phyloP scores from a whole-genome alignment of 352 stramenopile genomes.

The Pythium myriotylum region DNA sequence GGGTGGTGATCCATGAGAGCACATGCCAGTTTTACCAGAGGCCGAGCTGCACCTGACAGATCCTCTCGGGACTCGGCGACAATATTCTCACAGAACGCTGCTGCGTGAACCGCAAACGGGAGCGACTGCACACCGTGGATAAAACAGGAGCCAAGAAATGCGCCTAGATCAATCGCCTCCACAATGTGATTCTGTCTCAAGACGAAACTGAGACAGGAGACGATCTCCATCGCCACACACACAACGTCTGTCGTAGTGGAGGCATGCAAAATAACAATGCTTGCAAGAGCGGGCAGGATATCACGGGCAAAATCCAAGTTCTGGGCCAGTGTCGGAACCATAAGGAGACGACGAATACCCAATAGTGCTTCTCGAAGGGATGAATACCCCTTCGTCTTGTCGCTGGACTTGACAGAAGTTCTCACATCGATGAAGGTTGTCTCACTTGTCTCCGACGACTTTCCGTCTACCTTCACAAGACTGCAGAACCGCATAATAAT shows the following conservation, averaged over 20 bases:
- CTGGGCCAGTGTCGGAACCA: neutral
- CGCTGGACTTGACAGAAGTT: constrained; percentile 16
- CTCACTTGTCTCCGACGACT: neutral
- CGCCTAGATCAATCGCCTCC: constrained; percentile 5
- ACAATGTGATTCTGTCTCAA: neutral
- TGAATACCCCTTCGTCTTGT: constrained; percentile 2
- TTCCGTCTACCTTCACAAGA: neutral
- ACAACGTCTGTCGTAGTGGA: constrained; percentile 21
- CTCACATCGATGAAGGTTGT: constrained; percentile 16
- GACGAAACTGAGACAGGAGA: constrained; percentile 21
- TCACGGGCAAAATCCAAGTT: neutral
- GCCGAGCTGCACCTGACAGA: neutral
- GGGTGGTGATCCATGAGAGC: constrained; percentile 18
- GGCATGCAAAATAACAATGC: constrained; percentile 23
- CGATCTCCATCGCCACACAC: constrained; percentile 26
- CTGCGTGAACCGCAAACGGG: constrained; percentile 18
- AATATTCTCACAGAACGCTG: constrained; percentile 26
- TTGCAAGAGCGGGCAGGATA: constrained; percentile 4
- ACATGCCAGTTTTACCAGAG: constrained; percentile 12
- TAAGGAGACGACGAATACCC: constrained; percentile 1
- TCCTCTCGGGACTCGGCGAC: constrained; percentile 8
- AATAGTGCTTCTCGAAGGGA: constrained; percentile 10
- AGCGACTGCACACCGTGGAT: constrained; percentile 19
- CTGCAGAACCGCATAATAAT: neutral
- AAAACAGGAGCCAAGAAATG: constrained; percentile 13